Percentiles rank a stretch among this genome's conserved stretches.
Evolutionary conservation across 2,329 filamentous ascomycete species (phyloP).

Genomic region (Fusarium sp.): DNA sequence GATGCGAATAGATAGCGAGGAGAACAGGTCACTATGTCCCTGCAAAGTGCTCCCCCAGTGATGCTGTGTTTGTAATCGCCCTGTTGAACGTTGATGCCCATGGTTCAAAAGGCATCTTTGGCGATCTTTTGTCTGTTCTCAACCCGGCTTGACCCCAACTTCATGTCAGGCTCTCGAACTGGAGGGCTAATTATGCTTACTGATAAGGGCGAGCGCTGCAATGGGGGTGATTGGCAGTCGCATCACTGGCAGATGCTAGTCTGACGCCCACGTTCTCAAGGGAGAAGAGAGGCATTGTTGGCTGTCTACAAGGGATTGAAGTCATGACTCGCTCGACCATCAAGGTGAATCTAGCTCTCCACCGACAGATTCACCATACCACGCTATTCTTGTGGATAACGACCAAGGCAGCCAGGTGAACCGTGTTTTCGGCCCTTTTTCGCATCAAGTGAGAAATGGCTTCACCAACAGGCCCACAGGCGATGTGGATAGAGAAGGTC

Average conservation of each 20-base stretch:
- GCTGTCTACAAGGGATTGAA: neutral
- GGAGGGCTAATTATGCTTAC: neutral
- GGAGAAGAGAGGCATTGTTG: neutral
- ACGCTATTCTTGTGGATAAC: neutral
- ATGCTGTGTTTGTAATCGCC: neutral
- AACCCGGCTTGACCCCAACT: neutral
- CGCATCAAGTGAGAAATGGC: neutral
- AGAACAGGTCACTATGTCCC: neutral
- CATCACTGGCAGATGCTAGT: neutral
- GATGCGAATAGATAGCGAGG: neutral
- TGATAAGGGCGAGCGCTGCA: neutral
- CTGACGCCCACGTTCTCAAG: neutral
- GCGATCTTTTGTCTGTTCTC: neutral
- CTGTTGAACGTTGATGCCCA: neutral
- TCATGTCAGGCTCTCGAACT: neutral
- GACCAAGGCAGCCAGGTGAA: neutral
- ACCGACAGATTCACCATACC: neutral
- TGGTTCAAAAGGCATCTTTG: neutral
- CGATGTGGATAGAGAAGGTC: neutral
- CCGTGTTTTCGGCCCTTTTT: neutral
- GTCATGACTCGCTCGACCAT: neutral
- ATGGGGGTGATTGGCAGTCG: neutral
- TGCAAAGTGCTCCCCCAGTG: neutral
- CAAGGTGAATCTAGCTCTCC: neutral
- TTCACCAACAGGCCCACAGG: neutral